These are phyloP conservation scores for Geotrichum carabidarum DNA, from an alignment of 1,139 yeast genomes.

Conservation along the genomic window DNA sequence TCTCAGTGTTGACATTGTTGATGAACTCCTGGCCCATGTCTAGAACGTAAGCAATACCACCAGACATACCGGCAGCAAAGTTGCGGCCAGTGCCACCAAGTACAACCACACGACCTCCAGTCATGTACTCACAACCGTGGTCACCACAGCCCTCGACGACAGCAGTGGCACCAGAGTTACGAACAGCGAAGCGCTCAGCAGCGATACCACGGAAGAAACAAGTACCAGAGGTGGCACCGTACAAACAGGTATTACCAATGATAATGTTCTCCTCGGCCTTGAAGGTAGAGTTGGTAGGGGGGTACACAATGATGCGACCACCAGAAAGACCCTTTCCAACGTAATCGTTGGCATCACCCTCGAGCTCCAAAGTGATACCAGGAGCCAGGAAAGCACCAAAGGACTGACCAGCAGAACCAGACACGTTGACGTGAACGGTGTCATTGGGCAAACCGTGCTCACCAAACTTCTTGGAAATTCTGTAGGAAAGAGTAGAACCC, in stretches of 20 bases:
- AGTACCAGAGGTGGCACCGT: conserved; percentile 94
- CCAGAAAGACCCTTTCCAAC: conserved; percentile 97
- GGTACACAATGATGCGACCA: conserved; percentile 87
- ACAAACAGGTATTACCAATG: conserved; percentile 95
- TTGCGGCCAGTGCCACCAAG: conserved; percentile 89
- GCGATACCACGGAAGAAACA: conserved; percentile 96
- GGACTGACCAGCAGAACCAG: conserved; percentile 97
- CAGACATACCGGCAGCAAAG: conserved; percentile 99
- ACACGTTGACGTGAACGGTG: conserved; percentile 85
- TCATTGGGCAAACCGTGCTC: conserved; percentile 92
- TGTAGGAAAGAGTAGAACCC: conserved; percentile 90
- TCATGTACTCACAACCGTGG: conserved; percentile 98
- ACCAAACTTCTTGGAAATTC: conserved; percentile 90
- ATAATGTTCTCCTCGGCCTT: conserved; percentile 95
- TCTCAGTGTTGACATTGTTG: conserved; percentile 72
- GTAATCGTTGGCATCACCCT: conserved; percentile 97
- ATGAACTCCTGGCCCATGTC: conserved; percentile 91
- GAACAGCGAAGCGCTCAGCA: conserved; percentile 96
- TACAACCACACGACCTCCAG: conserved; percentile 96
- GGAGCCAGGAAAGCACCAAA: conserved; percentile 97
- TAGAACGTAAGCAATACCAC: conserved; percentile 96
- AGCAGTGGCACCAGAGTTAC: conserved; percentile 97
- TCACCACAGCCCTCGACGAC: conserved; percentile 98
- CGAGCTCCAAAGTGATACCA: conserved; percentile 90
- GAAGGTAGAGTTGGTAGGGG: conserved; percentile 77